Base-by-base conservation (phyloP, 2,329 filamentous ascomycete genomes). In the Cytospora piceae region DNA sequence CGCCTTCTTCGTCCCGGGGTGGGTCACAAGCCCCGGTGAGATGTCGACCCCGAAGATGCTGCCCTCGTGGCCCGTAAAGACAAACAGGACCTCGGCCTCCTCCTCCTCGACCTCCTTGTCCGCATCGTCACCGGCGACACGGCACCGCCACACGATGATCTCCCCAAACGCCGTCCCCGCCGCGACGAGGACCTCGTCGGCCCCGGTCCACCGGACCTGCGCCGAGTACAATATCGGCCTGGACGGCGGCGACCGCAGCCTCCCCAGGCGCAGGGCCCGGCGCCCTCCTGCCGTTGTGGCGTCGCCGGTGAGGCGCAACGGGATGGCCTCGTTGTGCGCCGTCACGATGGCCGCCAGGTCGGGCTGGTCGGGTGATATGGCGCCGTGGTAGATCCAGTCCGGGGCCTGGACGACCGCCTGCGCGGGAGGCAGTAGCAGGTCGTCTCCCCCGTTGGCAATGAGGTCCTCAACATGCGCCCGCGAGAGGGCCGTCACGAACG, bases 151-250 rank as follows among this genome's bases (percentile, higher is more conserved):
- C 20, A 96, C 85, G 46, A 97, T 82, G 39, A 99, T 91, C 76
- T 98, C 94, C 3, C 95, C 95, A 77, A 98, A 98, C 1, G 94
- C 93, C 0, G 95, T 98, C 1, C 95, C 95, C 3, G 91, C 91
- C 8, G 93, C 92, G 59, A 97, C 85, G 24, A 97, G 82, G 55
- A 96, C 81, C 60, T 82, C 81, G 54, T 81, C 80, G 7, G 76
- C 62, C 8, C 83, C 82, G 9, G 88, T 77, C 83, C 90, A 92
- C 49, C 83, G 78, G 22, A 96, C 77, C 72, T 91, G 87, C 6
- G 93, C 94, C 20, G 93, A 92, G 76, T 96, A 99, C 9, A 99
- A 83, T 63, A 96, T 93, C 1, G 93, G 94, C 53, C 91, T 86
- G 9, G 94, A 90, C 54, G 63, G 63, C 20, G 89, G 88, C 7